These are phyloP conservation scores for Xylaria longipes DNA, from an alignment of 495 filamentous ascomycete species.

Conservation along the genomic window DNA sequence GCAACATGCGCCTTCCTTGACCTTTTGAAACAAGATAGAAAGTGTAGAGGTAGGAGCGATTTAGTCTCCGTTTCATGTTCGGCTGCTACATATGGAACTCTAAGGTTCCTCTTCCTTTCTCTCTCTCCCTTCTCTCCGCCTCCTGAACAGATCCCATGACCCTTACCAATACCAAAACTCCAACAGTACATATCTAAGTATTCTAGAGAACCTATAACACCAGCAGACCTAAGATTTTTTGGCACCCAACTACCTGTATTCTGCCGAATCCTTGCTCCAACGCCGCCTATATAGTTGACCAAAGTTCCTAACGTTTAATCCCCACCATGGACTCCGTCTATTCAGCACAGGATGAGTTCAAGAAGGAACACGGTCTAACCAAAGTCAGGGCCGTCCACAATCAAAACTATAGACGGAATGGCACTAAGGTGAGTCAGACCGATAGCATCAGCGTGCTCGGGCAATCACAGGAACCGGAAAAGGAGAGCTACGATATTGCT, in stretches of 20 bases:
- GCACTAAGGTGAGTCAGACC: constrained; percentile 55
- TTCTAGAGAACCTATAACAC: constrained; percentile 1
- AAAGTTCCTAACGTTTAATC: not conserved
- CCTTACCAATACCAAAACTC: not conserved
- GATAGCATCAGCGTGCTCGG: not conserved
- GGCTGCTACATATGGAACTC: not conserved
- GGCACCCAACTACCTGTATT: not conserved
- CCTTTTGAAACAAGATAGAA: not conserved
- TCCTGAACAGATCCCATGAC: not conserved
- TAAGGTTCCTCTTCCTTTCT: not conserved
- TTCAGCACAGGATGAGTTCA: constrained; percentile 42
- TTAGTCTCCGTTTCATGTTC: not conserved
- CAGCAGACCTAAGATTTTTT: constrained; percentile 8
- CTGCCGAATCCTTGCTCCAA: not conserved
- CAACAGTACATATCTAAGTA: not conserved
- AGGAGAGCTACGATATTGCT: not conserved
- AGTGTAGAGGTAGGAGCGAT: not conserved
- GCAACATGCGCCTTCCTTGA: not conserved
- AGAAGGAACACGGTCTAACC: constrained; percentile 44
- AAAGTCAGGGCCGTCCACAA: constrained; percentile 63
- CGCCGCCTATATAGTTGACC: not conserved
- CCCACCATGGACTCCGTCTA: constrained; percentile 44
- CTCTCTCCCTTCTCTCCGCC: not conserved
- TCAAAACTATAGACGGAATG: constrained; percentile 66
- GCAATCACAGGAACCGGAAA: not conserved